Evolutionary conservation across 2,329 filamentous ascomycete genomes (phyloP), one percentile per base, ranked within the genome.

Genomic region (Colletotrichum somersetense): DNA sequence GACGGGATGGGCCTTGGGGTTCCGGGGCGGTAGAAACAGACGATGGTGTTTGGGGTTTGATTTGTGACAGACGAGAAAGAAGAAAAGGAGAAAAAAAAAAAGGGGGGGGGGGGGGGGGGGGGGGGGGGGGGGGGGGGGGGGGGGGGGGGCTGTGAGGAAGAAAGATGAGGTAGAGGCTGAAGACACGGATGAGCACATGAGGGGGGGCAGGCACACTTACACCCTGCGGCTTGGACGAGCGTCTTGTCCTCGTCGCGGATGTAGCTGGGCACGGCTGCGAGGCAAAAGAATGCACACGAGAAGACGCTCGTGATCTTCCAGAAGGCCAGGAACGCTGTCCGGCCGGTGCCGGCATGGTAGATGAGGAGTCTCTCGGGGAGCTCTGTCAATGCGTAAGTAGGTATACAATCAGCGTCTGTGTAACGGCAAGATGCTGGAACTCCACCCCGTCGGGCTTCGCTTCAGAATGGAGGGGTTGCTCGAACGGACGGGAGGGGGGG

Each of bases 221-320:
- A 76, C 52, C 81, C 81, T 30, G 79, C 77, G 1, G 79, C 82
- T 35, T 82, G 77, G 59, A 76, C 76, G 64, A 77, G 75, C 6
- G 81, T 76, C 53, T 85, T 83, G 52, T 79, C 77, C 30, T 81
- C 82, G 3, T 82, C 81, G 30, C 82, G 80, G n/a, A 84, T 66
- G 75, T 90, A 91, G 26, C 85, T 82, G 0, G 92, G 92, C 0
- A 88, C 89, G 62, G 91, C 85, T 35, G 94, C 82, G 63, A 91
- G 81, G 74, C 85, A 86, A 76, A 93, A 93, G 75, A 92, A 89
- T 30, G 86, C 87, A 67, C 92, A 91, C 50, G 93, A 80, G 73
- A 94, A 89, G 52, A 96, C 86, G 3, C 91, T 91, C 1, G 90
- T 90, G 67, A 96, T 82, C 77, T 94, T 94, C 73, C 93, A 80